phyloP scores from a whole-genome alignment of 2,329 filamentous ascomycete species.

The Aureobasidium sp. region DNA sequence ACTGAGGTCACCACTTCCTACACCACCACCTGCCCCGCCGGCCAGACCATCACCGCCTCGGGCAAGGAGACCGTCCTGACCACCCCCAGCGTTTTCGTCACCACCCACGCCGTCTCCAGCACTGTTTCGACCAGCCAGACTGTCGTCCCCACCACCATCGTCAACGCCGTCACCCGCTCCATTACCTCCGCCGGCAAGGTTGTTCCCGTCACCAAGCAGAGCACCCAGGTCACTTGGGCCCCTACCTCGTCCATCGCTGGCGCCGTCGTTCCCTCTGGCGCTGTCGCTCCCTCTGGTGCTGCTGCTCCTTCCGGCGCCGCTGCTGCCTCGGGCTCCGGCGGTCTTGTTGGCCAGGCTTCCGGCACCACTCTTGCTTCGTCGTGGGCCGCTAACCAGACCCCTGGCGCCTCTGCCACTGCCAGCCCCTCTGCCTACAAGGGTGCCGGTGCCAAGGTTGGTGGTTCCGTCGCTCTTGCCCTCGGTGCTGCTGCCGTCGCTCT shows the following conservation, averaged over 20 bases:
- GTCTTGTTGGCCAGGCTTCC: background rate
- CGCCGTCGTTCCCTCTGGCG: slow-evolving; percentile 1
- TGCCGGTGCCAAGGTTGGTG: slow-evolving; percentile 11
- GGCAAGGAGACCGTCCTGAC: slow-evolving; percentile 2
- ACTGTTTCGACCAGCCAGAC: slow-evolving; percentile 18
- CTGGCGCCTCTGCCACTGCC: background rate
- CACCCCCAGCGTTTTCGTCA: slow-evolving; percentile 14
- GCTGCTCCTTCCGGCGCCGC: slow-evolving; percentile 2
- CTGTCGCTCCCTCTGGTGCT: background rate
- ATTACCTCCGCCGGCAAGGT: slow-evolving; percentile 3
- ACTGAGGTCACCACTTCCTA: slow-evolving; percentile 7
- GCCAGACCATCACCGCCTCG: slow-evolving; percentile 6
- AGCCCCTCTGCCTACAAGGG: slow-evolving; percentile 3
- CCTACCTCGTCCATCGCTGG: slow-evolving; percentile 17
- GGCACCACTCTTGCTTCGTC: slow-evolving; percentile 13
- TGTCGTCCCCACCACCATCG: slow-evolving; percentile 20
- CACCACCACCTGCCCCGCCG: slow-evolving; percentile 7
- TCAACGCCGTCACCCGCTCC: background rate
- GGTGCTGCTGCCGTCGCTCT: slow-evolving; percentile 10
- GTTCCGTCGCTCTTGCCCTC: slow-evolving; percentile 10
- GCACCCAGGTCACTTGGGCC: slow-evolving; percentile 19
- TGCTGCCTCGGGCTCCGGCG: background rate
- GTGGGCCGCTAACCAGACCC: slow-evolving; percentile 13
- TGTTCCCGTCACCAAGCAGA: slow-evolving; percentile 6
- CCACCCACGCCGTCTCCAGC: slow-evolving; percentile 3